These are phyloP conservation scores for Rhodotorula diobovata DNA, from an alignment of 768 basidiomycete species.

Conservation along the genomic window DNA sequence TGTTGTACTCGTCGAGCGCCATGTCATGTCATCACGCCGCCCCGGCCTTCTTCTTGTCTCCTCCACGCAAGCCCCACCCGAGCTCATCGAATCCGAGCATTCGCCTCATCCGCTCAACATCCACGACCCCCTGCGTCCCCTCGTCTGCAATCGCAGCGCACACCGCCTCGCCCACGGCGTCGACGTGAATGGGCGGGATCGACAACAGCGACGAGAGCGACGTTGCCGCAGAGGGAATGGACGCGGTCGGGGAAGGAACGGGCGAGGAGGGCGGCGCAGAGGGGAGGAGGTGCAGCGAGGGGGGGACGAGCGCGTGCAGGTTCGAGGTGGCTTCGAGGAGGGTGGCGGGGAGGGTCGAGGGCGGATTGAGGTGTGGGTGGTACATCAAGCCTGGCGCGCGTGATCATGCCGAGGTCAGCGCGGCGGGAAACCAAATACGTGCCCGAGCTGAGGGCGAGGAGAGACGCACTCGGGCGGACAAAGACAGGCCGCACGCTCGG, in stretches of 20 bases:
- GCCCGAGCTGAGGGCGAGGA: background rate
- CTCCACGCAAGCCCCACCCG: background rate
- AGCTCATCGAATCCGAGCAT: slow-evolving; percentile 57
- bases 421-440: too few species aligned
- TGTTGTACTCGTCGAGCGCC: too few species aligned
- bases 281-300: slow-evolving; percentile 50
- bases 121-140: slow-evolving; percentile 62
- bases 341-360: slow-evolving; percentile 77
- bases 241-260: slow-evolving; percentile 51
- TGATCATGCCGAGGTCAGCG: background rate
- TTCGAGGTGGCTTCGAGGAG: slow-evolving; percentile 61
- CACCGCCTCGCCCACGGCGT: slow-evolving; percentile 83
- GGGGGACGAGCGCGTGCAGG: slow-evolving; percentile 54
- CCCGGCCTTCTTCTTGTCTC: background rate
- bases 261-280: slow-evolving; percentile 52
- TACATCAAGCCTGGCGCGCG: slow-evolving; percentile 74
- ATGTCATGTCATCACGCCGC: background rate
- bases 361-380: slow-evolving; percentile 86
- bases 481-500: slow-evolving; percentile 65
- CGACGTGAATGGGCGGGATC: slow-evolving; percentile 90
- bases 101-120: slow-evolving; percentile 67
- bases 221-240: slow-evolving; percentile 50
- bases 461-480: slow-evolving; percentile 74
- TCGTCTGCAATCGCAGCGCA: slow-evolving; percentile 58
- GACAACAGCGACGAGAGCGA: slow-evolving; percentile 72